These are phyloP conservation scores for Lepiota venenata DNA, from an alignment of 768 basidiomycete genomes.

Conservation along the genomic window DNA sequence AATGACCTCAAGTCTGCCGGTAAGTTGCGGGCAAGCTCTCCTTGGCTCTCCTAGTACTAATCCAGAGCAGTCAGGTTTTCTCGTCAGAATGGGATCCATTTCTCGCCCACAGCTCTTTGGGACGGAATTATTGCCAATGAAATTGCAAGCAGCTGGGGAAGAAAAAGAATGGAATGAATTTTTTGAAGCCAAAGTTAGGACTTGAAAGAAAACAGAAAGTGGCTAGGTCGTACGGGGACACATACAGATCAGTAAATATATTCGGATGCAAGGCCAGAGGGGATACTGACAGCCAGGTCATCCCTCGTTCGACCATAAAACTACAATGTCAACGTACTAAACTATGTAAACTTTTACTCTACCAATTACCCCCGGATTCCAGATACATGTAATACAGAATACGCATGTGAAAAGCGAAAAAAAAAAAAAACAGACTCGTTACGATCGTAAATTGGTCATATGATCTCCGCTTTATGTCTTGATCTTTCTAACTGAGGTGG, in stretches of 20 bases:
- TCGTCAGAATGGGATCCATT: conserved; percentile 89
- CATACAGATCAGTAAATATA: background rate
- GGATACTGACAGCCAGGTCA: background rate
- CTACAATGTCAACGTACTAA: background rate
- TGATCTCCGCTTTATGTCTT: conserved; percentile 1
- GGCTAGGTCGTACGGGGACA: background rate
- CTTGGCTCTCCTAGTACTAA: background rate
- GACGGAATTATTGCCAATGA: conserved; percentile 72
- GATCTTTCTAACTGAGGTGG: conserved; percentile 1
- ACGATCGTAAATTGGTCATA: background rate
- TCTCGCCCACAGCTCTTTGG: conserved; percentile 81
- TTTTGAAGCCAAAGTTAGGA: conserved; percentile 53
- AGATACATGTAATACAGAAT: too few relatives aligned
- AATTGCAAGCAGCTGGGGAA: conserved; percentile 80
- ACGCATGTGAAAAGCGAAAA: background rate
- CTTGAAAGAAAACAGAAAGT: conserved; percentile 21
- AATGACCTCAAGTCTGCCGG: conserved; percentile 89
- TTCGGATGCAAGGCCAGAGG: background rate
- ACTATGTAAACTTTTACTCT: background rate
- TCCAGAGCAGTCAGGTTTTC: conserved; percentile 73
- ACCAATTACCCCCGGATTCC: background rate
- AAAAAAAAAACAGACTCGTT: background rate
- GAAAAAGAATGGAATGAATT: conserved; percentile 80
- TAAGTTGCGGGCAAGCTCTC: conserved; percentile 31
- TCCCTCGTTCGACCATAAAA: background rate